Percentiles rank a stretch among this genome's conserved stretches.
Conservation (phyloP, 2,329 filamentous ascomycete species). For the Xylaria arbuscula region DNA sequence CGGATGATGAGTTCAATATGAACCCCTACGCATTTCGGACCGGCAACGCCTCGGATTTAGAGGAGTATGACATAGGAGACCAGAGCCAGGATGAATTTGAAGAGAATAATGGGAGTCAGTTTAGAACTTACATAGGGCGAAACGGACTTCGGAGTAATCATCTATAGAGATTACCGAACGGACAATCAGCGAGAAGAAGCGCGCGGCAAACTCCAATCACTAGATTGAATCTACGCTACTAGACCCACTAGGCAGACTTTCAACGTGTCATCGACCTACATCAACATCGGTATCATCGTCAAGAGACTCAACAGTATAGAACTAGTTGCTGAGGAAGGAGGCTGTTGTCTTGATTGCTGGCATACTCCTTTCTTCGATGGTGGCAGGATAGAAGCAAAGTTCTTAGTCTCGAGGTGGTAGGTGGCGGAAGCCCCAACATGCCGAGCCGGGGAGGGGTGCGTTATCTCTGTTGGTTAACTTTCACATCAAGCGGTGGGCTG, state of each 20-base stretch:
- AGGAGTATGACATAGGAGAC: constrained; percentile 62
- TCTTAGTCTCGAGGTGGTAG: constrained; percentile 8
- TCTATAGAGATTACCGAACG: constrained; percentile 35
- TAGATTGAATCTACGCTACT: constrained; percentile 8
- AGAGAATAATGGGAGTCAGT: constrained; percentile 37
- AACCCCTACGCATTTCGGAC: constrained; percentile 67
- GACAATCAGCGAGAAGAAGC: constrained; percentile 21
- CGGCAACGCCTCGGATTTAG: constrained; percentile 64
- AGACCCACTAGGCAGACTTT: constrained; percentile 9
- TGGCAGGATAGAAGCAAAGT: constrained; percentile 18
- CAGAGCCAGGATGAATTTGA: constrained; percentile 49
- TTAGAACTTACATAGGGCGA: constrained; percentile 53
- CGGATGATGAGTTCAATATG: constrained; percentile 72
- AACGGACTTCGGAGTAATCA: constrained; percentile 52
- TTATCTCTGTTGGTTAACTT: constrained; percentile 20
- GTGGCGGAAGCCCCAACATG: not conserved
- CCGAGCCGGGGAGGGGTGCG: constrained; percentile 15
- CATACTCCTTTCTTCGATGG: constrained; percentile 15
- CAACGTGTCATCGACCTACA: constrained; percentile 10
- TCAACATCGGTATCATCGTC: constrained; percentile 2
- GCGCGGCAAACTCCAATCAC: constrained; percentile 35
- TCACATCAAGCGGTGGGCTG: not conserved
- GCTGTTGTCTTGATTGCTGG: constrained; percentile 22
- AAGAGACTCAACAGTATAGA: not conserved
- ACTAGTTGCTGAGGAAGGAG: constrained; percentile 1